phyloP scores from a whole-genome alignment of 768 basidiomycete genomes.

The Amanita brunnescens region DNA sequence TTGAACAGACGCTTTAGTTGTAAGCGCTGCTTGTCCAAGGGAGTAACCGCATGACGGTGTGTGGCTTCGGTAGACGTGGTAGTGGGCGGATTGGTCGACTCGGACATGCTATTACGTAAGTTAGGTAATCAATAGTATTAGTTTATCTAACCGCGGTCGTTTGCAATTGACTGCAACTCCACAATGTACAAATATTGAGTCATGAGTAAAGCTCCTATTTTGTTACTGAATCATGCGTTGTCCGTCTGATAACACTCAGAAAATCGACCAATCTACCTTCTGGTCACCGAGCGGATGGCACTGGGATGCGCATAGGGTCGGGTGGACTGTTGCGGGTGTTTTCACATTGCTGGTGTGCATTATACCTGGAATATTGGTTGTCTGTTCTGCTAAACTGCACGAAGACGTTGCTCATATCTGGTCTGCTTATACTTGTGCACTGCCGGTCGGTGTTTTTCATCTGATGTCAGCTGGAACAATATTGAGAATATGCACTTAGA shows the following conservation, averaged over 20 bases:
- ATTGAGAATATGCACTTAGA: constrained; percentile 21
- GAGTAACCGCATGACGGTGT: constrained; percentile 42
- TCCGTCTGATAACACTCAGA: constrained; percentile 42
- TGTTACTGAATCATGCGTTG: constrained; percentile 21
- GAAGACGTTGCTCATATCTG: constrained; percentile 48
- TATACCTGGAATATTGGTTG: constrained; percentile 1
- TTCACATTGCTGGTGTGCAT: constrained; percentile 39
- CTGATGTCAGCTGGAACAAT: background rate
- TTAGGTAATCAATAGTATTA: background rate
- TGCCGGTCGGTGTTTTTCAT: constrained; percentile 35
- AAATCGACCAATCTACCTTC: constrained; percentile 48
- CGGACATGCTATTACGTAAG: background rate
- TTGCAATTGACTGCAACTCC: background rate
- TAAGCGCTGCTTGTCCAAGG: constrained; percentile 42
- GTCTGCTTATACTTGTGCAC: constrained; percentile 39
- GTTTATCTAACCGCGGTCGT: no score
- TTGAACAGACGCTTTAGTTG: constrained; percentile 87
- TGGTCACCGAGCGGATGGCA: constrained; percentile 36
- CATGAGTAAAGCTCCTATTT: background rate
- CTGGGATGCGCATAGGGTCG: constrained; percentile 51
- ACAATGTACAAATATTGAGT: background rate
- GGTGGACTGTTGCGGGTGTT: constrained; percentile 54
- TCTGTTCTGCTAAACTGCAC: background rate
- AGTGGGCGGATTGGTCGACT: constrained; percentile 12
- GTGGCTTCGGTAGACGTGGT: constrained; percentile 20